Percentiles rank a stretch among this genome's conserved stretches.
phyloP scores from a whole-genome alignment of 2,329 filamentous ascomycete species.

The Monilinia polystroma region DNA sequence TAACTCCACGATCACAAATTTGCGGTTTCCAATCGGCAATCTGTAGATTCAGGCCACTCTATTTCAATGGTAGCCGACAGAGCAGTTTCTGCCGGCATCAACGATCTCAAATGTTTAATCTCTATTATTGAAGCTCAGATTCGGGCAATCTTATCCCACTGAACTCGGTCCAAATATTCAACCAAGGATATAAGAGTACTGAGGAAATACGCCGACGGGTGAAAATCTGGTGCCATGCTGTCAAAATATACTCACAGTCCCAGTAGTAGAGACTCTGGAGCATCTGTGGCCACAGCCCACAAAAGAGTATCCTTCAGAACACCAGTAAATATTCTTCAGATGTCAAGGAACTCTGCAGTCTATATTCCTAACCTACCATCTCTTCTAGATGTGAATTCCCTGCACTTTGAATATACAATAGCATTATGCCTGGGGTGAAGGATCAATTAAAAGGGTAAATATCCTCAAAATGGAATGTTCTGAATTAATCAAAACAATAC shows the following conservation, averaged over 20 bases:
- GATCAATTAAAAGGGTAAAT: background rate
- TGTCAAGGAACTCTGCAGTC: background rate
- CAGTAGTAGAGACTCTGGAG: too few species aligned
- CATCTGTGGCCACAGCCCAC: background rate
- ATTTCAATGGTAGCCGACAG: background rate
- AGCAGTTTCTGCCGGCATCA: background rate
- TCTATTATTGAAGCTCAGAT: background rate
- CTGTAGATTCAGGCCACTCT: background rate
- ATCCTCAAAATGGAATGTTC: background rate
- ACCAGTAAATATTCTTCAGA: background rate
- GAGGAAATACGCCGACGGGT: background rate
- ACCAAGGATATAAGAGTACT: background rate
- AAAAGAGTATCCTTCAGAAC: background rate
- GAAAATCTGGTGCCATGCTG: too few species aligned
- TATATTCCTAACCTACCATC: background rate
- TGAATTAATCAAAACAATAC: background rate
- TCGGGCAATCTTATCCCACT: too few species aligned
- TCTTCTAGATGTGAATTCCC: background rate
- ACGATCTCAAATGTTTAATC: background rate
- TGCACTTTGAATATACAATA: background rate
- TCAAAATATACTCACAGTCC: background rate
- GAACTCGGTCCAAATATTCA: background rate
- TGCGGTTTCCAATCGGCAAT: background rate
- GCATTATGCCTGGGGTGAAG: background rate
- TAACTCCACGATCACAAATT: background rate